phyloP scores from a whole-genome alignment of 2,329 filamentous ascomycete genomes.

The Aspergillus brunneoviolaceus region DNA sequence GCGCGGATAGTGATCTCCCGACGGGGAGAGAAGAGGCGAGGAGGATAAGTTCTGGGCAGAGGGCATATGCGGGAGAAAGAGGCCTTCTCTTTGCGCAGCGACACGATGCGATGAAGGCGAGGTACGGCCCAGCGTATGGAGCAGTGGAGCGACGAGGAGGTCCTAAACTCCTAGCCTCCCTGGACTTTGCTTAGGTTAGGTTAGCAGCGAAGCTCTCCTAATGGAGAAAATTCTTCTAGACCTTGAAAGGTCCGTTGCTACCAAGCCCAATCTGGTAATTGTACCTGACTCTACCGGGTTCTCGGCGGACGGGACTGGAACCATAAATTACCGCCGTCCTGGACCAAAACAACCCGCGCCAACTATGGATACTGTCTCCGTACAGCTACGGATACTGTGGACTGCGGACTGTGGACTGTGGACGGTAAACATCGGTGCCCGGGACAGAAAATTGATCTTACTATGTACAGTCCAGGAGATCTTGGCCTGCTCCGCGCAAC shows the following conservation, averaged over 20 bases:
- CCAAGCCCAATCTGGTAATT: slow-evolving; percentile 8
- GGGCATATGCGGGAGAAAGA: not conserved
- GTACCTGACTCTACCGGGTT: slow-evolving; percentile 10
- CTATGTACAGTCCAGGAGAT: not conserved
- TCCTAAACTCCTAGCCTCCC: too few species aligned
- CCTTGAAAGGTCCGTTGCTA: not conserved
- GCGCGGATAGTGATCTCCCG: not conserved
- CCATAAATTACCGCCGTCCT: slow-evolving; percentile 8
- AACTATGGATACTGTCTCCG: not conserved
- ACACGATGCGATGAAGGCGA: not conserved
- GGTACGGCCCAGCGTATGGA: not conserved
- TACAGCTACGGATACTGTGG: too few species aligned
- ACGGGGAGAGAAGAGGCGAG: not conserved
- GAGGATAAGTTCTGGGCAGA: not conserved
- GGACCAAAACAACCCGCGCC: not conserved
- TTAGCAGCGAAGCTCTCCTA: not conserved
- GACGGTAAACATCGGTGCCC: not conserved
- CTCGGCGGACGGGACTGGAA: slow-evolving; percentile 5
- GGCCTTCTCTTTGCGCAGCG: not conserved
- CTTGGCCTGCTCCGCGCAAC: slow-evolving; percentile 16
- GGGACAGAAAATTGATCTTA: not conserved
- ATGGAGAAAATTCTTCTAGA: slow-evolving; percentile 6
- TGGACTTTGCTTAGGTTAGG: too few species aligned
- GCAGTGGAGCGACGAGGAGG: not conserved
- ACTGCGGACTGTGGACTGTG: not conserved